Percentiles rank a stretch among this genome's conserved stretches.
These are phyloP conservation scores for Oryza punctata DNA, from an alignment of 176 grass and related monocot species.

Conservation along the genomic window DNA sequence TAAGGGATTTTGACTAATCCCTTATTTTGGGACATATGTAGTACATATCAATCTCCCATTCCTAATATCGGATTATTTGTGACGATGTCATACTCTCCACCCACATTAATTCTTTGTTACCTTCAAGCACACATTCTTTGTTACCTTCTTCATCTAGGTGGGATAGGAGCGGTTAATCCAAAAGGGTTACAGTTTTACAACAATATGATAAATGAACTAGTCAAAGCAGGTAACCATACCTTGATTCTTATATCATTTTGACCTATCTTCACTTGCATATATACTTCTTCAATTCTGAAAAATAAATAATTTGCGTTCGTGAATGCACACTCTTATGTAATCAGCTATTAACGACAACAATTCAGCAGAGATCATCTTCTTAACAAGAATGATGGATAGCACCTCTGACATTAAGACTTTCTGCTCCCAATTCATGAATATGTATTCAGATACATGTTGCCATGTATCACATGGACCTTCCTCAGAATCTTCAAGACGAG, in stretches of 20 bases:
- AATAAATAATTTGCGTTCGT: neutral
- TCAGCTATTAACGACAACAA: neutral
- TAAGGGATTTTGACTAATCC: too few relatives aligned
- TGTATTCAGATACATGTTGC: slow-evolving; percentile 55
- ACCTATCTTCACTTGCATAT: neutral
- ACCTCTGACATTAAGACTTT: neutral
- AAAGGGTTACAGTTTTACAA: slow-evolving; percentile 67
- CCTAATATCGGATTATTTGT: neutral
- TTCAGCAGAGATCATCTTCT: neutral
- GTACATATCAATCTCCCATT: neutral
- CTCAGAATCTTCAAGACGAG: slow-evolving; percentile 59
- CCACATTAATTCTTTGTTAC: too few relatives aligned
- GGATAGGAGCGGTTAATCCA: slow-evolving; percentile 58
- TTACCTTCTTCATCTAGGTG: slow-evolving; percentile 27
- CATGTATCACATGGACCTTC: slow-evolving; percentile 62
- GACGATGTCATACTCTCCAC: neutral
- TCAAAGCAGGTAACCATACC: slow-evolving; percentile 30
- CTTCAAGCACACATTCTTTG: too few relatives aligned
- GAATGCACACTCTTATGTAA: neutral
- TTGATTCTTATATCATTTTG: neutral
- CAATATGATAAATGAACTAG: slow-evolving; percentile 61
- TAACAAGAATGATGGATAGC: neutral
- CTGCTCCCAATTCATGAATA: neutral
- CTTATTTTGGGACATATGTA: too few relatives aligned
- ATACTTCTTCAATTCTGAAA: neutral